A percentile compares a stretch with the other conserved stretches of the same genome.
phyloP scores from a whole-genome alignment of 345 rosid genomes.

The Pseudoturritis turrita region DNA sequence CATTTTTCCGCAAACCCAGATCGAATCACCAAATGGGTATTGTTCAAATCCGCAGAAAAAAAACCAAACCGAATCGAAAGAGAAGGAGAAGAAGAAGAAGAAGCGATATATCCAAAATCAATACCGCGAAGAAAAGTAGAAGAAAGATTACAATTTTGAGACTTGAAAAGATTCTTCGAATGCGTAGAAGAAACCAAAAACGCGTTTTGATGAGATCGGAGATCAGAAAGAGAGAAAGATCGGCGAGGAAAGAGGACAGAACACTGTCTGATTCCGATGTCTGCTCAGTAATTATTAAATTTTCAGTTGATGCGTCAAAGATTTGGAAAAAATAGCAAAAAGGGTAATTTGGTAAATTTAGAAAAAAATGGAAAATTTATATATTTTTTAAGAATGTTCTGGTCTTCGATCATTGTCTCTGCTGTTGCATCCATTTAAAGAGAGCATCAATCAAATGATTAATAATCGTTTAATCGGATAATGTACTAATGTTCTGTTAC shows the following conservation, averaged over 20 bases:
- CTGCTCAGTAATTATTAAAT: not conserved
- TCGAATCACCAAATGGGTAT: constrained; percentile 19
- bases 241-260: constrained; percentile 29
- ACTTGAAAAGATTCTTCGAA: constrained; percentile 8
- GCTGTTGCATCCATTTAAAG: constrained; percentile 4
- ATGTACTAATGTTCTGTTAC: not conserved
- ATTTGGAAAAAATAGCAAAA: constrained; percentile 27
- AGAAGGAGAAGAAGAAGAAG: not conserved
- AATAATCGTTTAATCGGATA: not conserved
- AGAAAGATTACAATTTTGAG: not conserved
- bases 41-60: not conserved
- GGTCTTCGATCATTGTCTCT: constrained; percentile 24
- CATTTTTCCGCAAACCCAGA: constrained; percentile 12
- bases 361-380: not conserved
- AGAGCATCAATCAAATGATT: not conserved
- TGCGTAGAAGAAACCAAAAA: not conserved
- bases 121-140: not conserved
- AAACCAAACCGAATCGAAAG: not conserved
- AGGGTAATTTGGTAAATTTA: constrained; percentile 16
- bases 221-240: constrained; percentile 18
- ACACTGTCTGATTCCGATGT: constrained; percentile 31
- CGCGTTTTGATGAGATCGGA: constrained; percentile 26
- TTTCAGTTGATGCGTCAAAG: not conserved
- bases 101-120: not conserved
- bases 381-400: constrained; percentile 16